These are phyloP conservation scores for Pythium chondricola DNA, from an alignment of 352 stramenopile species.

Conservation along the genomic window DNA sequence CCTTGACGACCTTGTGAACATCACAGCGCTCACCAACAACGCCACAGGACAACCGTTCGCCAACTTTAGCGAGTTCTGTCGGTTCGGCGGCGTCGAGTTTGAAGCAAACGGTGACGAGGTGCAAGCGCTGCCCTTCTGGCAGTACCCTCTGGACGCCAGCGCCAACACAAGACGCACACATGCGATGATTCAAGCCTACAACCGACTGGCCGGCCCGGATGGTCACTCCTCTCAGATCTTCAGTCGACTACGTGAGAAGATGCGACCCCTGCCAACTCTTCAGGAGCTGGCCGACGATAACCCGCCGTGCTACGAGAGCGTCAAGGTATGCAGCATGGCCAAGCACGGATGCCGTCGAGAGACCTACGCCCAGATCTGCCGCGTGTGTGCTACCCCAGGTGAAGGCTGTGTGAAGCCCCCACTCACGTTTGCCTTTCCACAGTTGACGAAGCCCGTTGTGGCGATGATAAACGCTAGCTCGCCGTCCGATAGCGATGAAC, in stretches of 20 bases:
- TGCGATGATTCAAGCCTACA: conserved; percentile 21
- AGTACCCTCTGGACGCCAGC: conserved; percentile 13
- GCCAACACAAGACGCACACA: conserved; percentile 15
- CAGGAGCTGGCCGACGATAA: conserved; percentile 18
- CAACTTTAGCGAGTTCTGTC: conserved; percentile 25
- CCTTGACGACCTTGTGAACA: conserved; percentile 32
- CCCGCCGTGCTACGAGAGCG: conserved; percentile 27
- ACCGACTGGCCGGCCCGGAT: conserved; percentile 1
- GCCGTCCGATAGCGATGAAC: neutral
- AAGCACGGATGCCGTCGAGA: conserved; percentile 16
- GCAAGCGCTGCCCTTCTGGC: conserved; percentile 24
- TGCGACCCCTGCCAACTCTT: conserved; percentile 18
- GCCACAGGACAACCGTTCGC: conserved; percentile 8
- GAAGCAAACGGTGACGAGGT: conserved; percentile 3
- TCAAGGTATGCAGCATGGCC: conserved; percentile 2
- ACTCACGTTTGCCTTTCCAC: conserved; percentile 12
- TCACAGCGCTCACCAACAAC: conserved; percentile 22
- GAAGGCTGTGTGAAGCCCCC: conserved; percentile 4
- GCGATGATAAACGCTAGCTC: neutral
- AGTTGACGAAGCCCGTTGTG: conserved; percentile 10
- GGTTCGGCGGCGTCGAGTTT: conserved; percentile 21
- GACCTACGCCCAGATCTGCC: conserved; percentile 21
- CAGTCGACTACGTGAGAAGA: conserved; percentile 1
- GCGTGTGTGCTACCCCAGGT: conserved; percentile 6
- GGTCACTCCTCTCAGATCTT: conserved; percentile 13